A percentile compares a stretch with the other conserved stretches of the same genome.
Evolutionary conservation across 371 early-diverging fungal species (phyloP).

Genomic region (Lichtheimia corymbifera): DNA sequence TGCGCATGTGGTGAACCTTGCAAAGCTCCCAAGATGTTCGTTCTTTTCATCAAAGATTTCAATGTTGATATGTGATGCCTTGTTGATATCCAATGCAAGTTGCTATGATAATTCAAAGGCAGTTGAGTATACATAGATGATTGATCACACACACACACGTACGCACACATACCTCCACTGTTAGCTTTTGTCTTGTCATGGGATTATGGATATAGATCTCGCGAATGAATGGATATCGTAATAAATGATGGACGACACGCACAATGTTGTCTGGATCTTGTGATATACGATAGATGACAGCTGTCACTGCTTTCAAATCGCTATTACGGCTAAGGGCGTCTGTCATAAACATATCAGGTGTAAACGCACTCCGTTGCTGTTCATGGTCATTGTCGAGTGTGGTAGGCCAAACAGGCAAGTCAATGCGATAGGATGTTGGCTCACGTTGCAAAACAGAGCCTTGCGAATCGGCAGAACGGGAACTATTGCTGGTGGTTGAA

Average conservation of each 20-base stretch:
- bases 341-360: not conserved
- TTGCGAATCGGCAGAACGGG: not conserved
- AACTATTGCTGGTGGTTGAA: too few species aligned
- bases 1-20: conserved; percentile 62
- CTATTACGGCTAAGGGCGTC: conserved; percentile 13
- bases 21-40: conserved; percentile 38
- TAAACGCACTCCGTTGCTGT: conserved; percentile 1
- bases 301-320: conserved; percentile 55
- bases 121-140: not conserved
- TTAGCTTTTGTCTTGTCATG: conserved; percentile 33
- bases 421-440: conserved; percentile 10
- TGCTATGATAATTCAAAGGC: conserved; percentile 7
- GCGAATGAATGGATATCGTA: conserved; percentile 55
- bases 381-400: conserved; percentile 3
- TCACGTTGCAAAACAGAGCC: too few species aligned
- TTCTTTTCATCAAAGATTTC: conserved; percentile 27
- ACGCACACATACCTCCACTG: conserved; percentile 2
- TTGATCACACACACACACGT: not conserved
- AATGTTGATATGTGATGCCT: conserved; percentile 9
- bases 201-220: conserved; percentile 60
- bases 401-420: conserved; percentile 7
- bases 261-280: conserved; percentile 40
- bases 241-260: conserved; percentile 41
- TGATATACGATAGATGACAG: conserved; percentile 56
- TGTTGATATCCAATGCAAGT: conserved; percentile 10